A percentile compares a stretch with the other conserved stretches of the same genome.
These are phyloP conservation scores for Trapa bicornis DNA, from an alignment of 345 rosid species.

Conservation along the genomic window DNA sequence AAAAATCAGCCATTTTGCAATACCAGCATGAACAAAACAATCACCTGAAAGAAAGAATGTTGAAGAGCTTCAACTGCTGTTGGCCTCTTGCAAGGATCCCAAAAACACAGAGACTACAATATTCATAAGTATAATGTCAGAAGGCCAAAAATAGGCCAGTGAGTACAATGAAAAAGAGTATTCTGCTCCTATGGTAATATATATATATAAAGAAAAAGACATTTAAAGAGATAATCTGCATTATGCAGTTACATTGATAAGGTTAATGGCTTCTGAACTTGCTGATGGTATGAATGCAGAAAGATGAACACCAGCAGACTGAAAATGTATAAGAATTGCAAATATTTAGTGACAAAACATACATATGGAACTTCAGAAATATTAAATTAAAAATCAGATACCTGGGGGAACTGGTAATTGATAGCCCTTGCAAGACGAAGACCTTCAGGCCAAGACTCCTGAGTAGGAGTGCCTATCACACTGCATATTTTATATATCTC, in stretches of 20 bases:
- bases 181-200: background rate
- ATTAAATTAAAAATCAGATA: background rate
- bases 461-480: conserved; percentile 73
- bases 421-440: conserved; percentile 64
- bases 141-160: background rate
- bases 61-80: conserved; percentile 81
- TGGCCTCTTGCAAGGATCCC: conserved; percentile 91
- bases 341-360: background rate
- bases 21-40: background rate
- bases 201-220: background rate
- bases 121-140: background rate
- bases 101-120: conserved; percentile 67
- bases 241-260: conserved; percentile 33
- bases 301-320: conserved; percentile 46
- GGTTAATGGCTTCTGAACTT: conserved; percentile 52
- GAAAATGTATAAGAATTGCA: conserved; percentile 5
- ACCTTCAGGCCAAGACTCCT: conserved; percentile 77
- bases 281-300: conserved; percentile 53
- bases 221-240: background rate
- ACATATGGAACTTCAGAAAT: background rate
- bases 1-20: background rate
- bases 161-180: background rate
- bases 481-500: conserved; percentile 88
- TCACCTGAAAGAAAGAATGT: conserved; percentile 92
- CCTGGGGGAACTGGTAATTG: conserved; percentile 80